Evolutionary conservation across 331 rosid species (phyloP).

Genomic region (Cydonia oblonga): DNA sequence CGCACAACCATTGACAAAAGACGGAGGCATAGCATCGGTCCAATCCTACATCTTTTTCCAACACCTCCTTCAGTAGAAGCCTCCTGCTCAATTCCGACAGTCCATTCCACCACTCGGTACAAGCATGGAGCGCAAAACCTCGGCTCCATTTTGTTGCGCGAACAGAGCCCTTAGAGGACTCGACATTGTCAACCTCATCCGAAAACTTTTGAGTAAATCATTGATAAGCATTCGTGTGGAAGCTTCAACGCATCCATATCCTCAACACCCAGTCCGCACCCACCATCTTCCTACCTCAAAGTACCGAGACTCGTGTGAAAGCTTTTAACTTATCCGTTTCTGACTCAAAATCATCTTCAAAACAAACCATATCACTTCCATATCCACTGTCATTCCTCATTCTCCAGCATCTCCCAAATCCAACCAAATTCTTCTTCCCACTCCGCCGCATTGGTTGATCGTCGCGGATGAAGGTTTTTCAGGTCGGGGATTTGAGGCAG

Average conservation of each 20-base stretch:
- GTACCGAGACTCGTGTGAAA: constrained; percentile 11
- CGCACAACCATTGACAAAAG: constrained; percentile 39
- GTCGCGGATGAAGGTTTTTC: too few relatives aligned
- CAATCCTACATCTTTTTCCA: constrained; percentile 63
- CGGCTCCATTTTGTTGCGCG: constrained; percentile 13
- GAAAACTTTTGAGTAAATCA: constrained; percentile 37
- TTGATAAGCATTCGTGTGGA: constrained; percentile 51
- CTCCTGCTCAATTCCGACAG: constrained; percentile 56
- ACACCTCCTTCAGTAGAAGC: constrained; percentile 43
- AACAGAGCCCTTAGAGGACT: constrained; percentile 16
- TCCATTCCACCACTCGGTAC: constrained; percentile 75
- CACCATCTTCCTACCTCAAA: constrained; percentile 16
- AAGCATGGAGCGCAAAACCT: constrained; percentile 14
- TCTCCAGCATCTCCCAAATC: constrained; percentile 49
- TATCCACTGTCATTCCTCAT: constrained; percentile 21
- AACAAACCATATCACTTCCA: constrained; percentile 3
- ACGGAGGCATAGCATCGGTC: constrained; percentile 51
- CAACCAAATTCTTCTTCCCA: constrained; percentile 22
- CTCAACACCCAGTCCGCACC: background rate
- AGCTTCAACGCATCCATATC: constrained; percentile 25
- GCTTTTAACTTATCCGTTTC: background rate
- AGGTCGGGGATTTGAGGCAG: too few relatives aligned
- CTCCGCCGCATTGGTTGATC: background rate
- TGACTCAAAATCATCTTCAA: constrained; percentile 6
- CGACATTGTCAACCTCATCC: constrained; percentile 9